phyloP scores from a whole-genome alignment of 129 eudicot genomes.

The Gnaphalium uliginosum region DNA sequence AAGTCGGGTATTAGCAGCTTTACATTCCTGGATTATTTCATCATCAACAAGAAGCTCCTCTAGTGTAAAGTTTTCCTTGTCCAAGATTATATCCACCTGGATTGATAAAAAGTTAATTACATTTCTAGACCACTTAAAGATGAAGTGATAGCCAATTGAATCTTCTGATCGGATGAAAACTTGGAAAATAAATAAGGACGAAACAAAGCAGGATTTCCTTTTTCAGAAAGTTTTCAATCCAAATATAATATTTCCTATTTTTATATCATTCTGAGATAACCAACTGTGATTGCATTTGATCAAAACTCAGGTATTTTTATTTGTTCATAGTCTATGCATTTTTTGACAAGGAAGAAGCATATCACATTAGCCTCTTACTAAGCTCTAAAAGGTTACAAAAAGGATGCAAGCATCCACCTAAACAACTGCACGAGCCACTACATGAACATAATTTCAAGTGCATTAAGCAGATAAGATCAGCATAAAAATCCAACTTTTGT shows the following conservation, averaged over 20 bases:
- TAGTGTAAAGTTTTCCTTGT: conserved; percentile 73
- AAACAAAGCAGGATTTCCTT: conserved; percentile 3
- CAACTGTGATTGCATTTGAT: too few species aligned
- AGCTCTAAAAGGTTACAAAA: too few species aligned
- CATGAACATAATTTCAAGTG: too few species aligned
- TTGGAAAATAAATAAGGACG: conserved; percentile 3
- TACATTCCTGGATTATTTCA: conserved; percentile 96
- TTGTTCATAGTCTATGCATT: too few species aligned
- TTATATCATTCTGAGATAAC: too few species aligned
- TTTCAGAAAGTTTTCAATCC: too few species aligned
- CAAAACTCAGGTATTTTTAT: too few species aligned
- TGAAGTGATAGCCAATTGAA: neutral
- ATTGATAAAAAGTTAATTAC: conserved; percentile 6
- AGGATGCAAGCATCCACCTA: too few species aligned
- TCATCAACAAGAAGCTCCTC: conserved; percentile 95
- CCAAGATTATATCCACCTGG: conserved; percentile 93
- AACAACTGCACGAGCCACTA: too few species aligned
- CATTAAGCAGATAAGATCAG: too few species aligned
- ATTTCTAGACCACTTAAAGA: conserved; percentile 8
- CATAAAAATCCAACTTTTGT: conserved; percentile 3
- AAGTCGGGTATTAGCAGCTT: conserved; percentile 89
- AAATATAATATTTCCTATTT: too few species aligned
- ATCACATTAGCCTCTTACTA: conserved; percentile 2
- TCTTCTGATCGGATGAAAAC: neutral
- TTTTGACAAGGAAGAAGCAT: too few species aligned